phyloP scores from a whole-genome alignment of 2,329 filamentous ascomycete species.

The Lachnellula suecica region DNA sequence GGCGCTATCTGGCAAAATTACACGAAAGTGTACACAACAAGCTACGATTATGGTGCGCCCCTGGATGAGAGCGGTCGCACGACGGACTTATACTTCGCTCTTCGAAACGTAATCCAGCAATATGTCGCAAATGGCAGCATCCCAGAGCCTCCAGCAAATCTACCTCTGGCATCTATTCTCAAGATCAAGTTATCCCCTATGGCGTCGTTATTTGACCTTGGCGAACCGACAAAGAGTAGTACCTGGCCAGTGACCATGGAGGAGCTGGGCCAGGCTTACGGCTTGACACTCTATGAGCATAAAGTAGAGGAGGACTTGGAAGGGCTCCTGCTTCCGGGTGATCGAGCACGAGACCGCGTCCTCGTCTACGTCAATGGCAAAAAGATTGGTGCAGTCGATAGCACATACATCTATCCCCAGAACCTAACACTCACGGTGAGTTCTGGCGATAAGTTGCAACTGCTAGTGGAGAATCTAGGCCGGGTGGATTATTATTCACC shows the following conservation, averaged over 20 bases:
- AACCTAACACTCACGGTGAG: conserved; percentile 38
- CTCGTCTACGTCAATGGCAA: conserved; percentile 46
- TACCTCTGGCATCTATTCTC: conserved; percentile 35
- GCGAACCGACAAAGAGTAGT: conserved; percentile 25
- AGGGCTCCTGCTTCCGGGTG: conserved; percentile 41
- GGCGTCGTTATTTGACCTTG: conserved; percentile 38
- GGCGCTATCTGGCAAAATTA: conserved; percentile 44
- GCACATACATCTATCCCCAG: conserved; percentile 39
- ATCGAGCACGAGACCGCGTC: conserved; percentile 44
- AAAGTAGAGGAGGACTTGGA: conserved; percentile 23
- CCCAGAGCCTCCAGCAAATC: conserved; percentile 36
- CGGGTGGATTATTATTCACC: conserved; percentile 41
- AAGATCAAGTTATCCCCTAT: conserved; percentile 39
- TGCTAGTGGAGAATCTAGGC: conserved; percentile 51
- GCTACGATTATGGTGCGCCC: conserved; percentile 51
- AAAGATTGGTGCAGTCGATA: conserved; percentile 45
- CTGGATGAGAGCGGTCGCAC: conserved; percentile 49
- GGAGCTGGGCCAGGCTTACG: conserved; percentile 42
- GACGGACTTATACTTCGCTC: conserved; percentile 41
- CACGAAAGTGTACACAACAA: conserved; percentile 42
- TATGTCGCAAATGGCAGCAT: conserved; percentile 35
- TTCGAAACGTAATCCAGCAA: conserved; percentile 40
- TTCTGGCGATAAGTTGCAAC: conserved; percentile 40
- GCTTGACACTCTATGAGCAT: conserved; percentile 44
- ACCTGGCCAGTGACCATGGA: conserved; percentile 44